These are phyloP conservation scores for Astrephomene gubernaculifera DNA, from an alignment of 139 green algal species.

Conservation along the genomic window DNA sequence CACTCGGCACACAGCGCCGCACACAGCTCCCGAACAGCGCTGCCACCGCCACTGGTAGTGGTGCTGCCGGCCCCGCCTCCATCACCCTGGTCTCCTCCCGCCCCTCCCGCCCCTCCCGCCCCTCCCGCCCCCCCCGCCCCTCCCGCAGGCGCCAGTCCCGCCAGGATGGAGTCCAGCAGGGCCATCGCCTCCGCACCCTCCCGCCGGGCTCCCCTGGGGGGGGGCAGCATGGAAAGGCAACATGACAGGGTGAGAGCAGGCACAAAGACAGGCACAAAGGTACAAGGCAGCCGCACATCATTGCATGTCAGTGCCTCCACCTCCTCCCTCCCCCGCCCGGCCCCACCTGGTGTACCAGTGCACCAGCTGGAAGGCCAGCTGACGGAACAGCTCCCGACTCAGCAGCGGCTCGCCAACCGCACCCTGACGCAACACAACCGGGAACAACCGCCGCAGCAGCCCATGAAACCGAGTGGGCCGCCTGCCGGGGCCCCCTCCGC, in stretches of 20 bases:
- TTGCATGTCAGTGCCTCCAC: too few species aligned
- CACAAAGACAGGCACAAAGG: too few species aligned
- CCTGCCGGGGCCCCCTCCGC: neutral
- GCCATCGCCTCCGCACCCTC: constrained; percentile 47
- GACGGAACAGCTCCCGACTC: constrained; percentile 18
- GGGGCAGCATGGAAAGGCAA: neutral
- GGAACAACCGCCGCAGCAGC: constrained; percentile 33
- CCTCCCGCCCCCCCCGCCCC: neutral
- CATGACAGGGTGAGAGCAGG: neutral
- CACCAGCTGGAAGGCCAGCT: constrained; percentile 40
- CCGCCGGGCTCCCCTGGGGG: constrained; percentile 15
- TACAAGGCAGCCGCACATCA: neutral
- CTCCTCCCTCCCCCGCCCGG: neutral
- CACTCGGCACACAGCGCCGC: constrained; percentile 26
- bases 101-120: too few species aligned
- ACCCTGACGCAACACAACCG: constrained; percentile 31
- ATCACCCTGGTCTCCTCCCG: too few species aligned
- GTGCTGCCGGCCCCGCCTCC: neutral
- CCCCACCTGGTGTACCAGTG: constrained; percentile 43
- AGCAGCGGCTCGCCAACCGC: constrained; percentile 15
- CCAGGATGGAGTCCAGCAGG: constrained; percentile 32
- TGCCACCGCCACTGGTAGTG: neutral
- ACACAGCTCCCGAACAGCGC: constrained; percentile 23
- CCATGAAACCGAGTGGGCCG: constrained; percentile 11
- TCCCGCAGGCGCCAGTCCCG: neutral